Conservation (phyloP, 2,329 filamentous ascomycete genomes). For the Alternaria panax region DNA sequence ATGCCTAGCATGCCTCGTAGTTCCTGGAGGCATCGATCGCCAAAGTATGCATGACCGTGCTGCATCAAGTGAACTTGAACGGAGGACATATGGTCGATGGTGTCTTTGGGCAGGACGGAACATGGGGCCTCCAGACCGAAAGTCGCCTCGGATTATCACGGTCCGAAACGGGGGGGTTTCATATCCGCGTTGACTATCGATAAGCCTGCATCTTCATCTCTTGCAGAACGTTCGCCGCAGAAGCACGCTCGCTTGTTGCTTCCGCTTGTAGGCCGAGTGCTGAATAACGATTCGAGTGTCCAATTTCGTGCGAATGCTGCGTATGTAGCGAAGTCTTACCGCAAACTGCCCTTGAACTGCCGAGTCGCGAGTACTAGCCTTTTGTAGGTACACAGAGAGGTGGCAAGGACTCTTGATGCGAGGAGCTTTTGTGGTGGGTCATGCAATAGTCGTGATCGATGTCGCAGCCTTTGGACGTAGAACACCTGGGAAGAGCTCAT, state of each 20-base stretch:
- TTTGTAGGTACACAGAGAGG: neutral
- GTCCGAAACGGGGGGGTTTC: conserved; percentile 8
- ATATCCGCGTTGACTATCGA: conserved; percentile 18
- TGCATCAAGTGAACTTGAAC: neutral
- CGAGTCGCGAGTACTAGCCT: neutral
- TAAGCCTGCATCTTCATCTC: conserved; percentile 17
- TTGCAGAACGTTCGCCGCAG: neutral
- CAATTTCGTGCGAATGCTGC: neutral
- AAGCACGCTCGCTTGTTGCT: neutral
- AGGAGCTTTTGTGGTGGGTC: neutral
- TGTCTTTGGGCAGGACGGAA: neutral
- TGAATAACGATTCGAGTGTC: neutral
- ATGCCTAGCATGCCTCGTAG: neutral
- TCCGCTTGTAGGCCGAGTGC: neutral
- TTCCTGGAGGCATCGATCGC: neutral
- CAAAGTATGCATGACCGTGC: neutral
- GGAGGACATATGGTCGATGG: neutral
- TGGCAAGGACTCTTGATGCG: neutral
- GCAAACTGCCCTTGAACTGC: neutral
- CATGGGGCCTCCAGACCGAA: neutral
- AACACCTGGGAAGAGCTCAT: neutral
- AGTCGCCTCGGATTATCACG: conserved; percentile 4
- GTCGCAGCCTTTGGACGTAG: neutral
- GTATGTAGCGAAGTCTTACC: neutral
- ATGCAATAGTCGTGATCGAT: neutral